Base-by-base conservation (phyloP, 202 grass and related monocot species). In the Hordeum pubiflorum region DNA sequence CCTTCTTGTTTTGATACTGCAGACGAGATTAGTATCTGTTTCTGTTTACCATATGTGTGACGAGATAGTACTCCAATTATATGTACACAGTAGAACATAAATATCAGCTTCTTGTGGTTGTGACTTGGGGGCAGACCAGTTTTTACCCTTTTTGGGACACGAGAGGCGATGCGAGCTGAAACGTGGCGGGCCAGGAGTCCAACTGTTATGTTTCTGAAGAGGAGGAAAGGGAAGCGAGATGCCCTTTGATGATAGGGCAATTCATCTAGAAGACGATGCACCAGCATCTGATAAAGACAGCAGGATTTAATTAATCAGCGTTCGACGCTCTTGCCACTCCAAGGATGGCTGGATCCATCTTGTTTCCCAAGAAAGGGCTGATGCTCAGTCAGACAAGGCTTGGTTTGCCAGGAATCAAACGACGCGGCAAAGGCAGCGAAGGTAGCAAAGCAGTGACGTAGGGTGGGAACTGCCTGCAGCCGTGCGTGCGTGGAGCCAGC, bases 361-460 rank as follows among this genome's bases (percentile, higher is more conserved):
- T 71, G 67, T 17, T 27, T 26, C 39, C 6, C 67, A 71, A 71
- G 67, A 71, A 73, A 73, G 37, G 27, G 27, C 15, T 20, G 41
- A 4, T 18, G 41, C 41, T 46, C 10, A 26, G 64, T 3, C 61
- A 64, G 32, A 38, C 15, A 9, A 13, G 34, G 20, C n/a, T 23
- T 40, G 23, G 10, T 5, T 38, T 32, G 12, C 14, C 34, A 3
- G 0, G 62, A 29, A 21, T 29, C 8, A 7, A 54, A 79, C 31
- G 7, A 27, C 5, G 9, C 78, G 63, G 33, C 15, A 1, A n/a
- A n/a, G 64, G 64, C 14, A 44, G 24, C 9, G 10, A 57, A 39
- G 11, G 44, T 71, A 60, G 66, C 79, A 4, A 81, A 71, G 79
- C 79, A 60, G 66, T 60, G 79, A 22, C 79, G 66, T 72, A 13